Base-by-base conservation (phyloP, 495 filamentous ascomycete genomes). In the Coniosporium apollinis region DNA sequence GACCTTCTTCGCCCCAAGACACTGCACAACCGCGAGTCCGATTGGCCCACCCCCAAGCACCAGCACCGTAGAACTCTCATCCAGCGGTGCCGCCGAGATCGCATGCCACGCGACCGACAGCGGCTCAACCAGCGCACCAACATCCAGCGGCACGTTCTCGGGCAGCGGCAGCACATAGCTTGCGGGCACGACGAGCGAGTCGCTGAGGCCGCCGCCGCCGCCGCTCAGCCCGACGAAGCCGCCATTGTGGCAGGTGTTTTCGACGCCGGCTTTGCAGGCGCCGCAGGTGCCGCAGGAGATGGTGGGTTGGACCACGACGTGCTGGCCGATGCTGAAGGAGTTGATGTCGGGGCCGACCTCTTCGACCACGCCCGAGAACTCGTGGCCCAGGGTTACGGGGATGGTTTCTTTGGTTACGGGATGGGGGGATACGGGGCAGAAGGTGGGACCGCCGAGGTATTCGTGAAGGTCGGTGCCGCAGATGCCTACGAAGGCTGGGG, bases 1-100 rank as follows among this genome's bases (percentile, higher is more conserved):
- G 7, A 44, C 43, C 16, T 44, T 42, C 8, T 45, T 39, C 15
- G 52, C 48, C 6, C 16, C 17, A 1, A 47, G 37, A 10, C 34
- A 31, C 24, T 46, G 41, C n/a, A 50, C 26, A 24, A 52, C 47
- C 9, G 49, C 42, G n/a, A 52, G 44, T 11, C 49, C 49, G 17
- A 52, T 52, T 10, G 49, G 49, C 2, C 49, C 49, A 13, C 49
- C 49, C 5, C 49, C 49, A n/a, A 52, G 33, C 25, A 52, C 44
- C 11, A 42, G 34, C 4, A 30, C 22, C 7, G 41, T 17, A 17
- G 35, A 42, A 13, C 42, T 42, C 5, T 39, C 26, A 5, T 40
- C 42, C 21, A 52, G 33, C 9, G 46, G 46, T 5, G 43, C 41
- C 5, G 46, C 40, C n/a, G 45, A 44, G 16, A 50, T 44, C 10